A percentile compares a stretch with the other conserved stretches of the same genome.
phyloP scores from a whole-genome alignment of 78 protist species.

The Dictyostelium citrinum region DNA sequence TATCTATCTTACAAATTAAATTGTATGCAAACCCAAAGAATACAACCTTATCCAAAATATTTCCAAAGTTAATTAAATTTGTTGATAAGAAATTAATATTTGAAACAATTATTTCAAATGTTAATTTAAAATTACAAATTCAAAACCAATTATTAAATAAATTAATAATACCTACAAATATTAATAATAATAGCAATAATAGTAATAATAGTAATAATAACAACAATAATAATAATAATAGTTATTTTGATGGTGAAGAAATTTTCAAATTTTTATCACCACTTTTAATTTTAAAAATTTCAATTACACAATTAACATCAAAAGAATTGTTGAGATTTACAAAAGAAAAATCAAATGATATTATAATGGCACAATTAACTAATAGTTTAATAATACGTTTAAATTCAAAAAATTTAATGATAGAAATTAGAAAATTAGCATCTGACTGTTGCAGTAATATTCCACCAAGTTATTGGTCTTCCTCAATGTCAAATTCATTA shows the following conservation, averaged over 20 bases:
- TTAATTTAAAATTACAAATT: not conserved
- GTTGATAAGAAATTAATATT: not conserved
- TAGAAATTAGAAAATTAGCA: not conserved
- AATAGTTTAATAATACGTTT: not conserved
- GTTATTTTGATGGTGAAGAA: not conserved
- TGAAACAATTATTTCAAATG: not conserved
- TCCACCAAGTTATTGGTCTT: not conserved
- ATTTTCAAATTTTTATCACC: conserved; percentile 23
- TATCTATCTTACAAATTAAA: not conserved
- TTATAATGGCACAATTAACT: not conserved
- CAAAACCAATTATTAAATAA: not conserved
- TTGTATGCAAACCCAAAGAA: not conserved
- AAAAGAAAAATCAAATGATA: not conserved
- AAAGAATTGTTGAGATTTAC: not conserved
- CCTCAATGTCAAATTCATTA: not conserved
- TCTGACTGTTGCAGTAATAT: not conserved
- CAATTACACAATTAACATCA: not conserved
- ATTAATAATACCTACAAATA: not conserved
- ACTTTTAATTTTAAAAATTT: not conserved
- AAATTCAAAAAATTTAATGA: not conserved
- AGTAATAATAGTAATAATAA: not conserved
- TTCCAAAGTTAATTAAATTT: not conserved
- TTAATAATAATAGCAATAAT: no score
- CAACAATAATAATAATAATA: no score
- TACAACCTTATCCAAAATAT: not conserved